Base-by-base conservation (phyloP, 2,329 filamentous ascomycete species). In the Epichloe baconii region DNA sequence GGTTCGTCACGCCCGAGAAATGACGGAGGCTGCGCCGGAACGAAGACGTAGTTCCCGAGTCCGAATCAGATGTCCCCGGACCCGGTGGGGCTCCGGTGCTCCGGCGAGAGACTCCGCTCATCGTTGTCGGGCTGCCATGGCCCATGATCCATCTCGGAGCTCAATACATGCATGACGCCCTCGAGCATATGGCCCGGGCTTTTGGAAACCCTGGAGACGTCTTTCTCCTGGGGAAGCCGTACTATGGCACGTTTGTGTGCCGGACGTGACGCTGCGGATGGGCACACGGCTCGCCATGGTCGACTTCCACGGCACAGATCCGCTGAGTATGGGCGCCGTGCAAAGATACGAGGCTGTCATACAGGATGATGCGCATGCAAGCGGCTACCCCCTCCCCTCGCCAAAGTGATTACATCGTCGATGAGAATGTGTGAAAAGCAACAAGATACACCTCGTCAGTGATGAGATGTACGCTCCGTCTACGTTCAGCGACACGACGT, bases 381-480 rank as follows among this genome's bases (percentile, higher is more conserved):
- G 59, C 3, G 74, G 74, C 23, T 26, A 7, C 23, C 23, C 23
- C 23, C 6, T 7, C 23, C 23, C 6, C 6, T 26, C 23, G 23
- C 23, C 23, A 26, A 7, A 26, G 23, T 26, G 23, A 26, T 26
- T 7, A 26, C 23, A 7, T 26, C 2, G 23, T 6, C 23, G 23
- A 7, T 26, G 23, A 6, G 23, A 26, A 26, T 26, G 23, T 7
- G 23, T 7, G 23, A 1, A 64, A 64, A 68, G 50, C 63, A 79
- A 79, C 55, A 53, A 66, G 3, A 54, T 50, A 4, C 76, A 81
- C 56, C 63, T 81, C 38, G 69, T 81, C 60, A 73, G 70, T 56
- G 68, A 23, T 23, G 21, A 23, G 5, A 23, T 23, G 21, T 23
- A 23, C 21, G 21, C 21, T 5, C 21, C 77, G 4, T 79, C 77